Conservation (phyloP, 148 eudicot species). For the Cornus kousa region DNA sequence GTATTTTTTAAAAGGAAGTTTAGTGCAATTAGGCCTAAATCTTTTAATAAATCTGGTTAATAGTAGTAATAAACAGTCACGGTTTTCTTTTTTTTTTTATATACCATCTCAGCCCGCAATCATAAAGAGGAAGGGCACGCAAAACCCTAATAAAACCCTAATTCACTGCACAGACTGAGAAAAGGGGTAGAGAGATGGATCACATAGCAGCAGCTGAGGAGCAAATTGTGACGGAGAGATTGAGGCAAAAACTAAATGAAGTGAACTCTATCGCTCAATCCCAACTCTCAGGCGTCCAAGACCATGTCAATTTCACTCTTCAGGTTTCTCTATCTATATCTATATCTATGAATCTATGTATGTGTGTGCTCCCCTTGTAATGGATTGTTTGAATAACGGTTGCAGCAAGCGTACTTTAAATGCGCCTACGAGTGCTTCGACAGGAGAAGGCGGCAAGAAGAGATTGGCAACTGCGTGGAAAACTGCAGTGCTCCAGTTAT, state of each 20-base stretch:
- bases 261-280: conserved; percentile 70
- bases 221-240: conserved; percentile 63
- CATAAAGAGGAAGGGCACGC: no score
- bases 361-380: background rate
- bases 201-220: conserved; percentile 67
- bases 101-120: no score
- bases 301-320: conserved; percentile 92
- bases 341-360: background rate
- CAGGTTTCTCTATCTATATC: conserved; percentile 43
- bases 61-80: no score
- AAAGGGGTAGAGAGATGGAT: conserved; percentile 36
- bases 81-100: no score
- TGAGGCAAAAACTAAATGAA: conserved; percentile 69
- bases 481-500: conserved; percentile 80
- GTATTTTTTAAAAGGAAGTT: no score
- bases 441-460: conserved; percentile 60
- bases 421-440: conserved; percentile 92
- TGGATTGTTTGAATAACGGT: conserved; percentile 4
- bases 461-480: conserved; percentile 78
- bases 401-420: conserved; percentile 79
- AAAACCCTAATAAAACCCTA: no score
- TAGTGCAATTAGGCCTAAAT: no score
- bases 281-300: conserved; percentile 71
- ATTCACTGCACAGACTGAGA: background rate
- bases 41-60: no score